phyloP scores from a whole-genome alignment of 176 grass and related monocot species.

The Ensete ventricosum region DNA sequence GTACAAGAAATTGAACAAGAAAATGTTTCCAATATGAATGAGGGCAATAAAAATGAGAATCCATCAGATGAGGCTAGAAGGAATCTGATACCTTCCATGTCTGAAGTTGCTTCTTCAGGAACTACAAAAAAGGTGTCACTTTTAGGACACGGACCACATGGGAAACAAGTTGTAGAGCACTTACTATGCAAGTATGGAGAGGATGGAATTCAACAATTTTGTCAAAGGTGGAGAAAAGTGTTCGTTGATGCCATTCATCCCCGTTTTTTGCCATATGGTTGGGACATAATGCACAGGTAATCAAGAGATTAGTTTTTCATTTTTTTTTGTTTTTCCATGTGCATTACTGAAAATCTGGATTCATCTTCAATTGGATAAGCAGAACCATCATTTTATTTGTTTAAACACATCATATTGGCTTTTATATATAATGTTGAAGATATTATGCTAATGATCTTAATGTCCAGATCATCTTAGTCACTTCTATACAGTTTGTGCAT shows the following conservation, averaged over 20 bases:
- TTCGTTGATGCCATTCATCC: slow-evolving; percentile 78
- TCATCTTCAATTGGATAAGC: too few species aligned
- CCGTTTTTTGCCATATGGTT: slow-evolving; percentile 67
- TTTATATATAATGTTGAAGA: too few species aligned
- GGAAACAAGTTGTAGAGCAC: slow-evolving; percentile 79
- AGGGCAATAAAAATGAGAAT: slow-evolving; percentile 23
- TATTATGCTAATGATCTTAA: too few species aligned
- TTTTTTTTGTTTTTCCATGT: not conserved
- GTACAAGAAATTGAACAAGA: slow-evolving; percentile 5
- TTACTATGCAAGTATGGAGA: slow-evolving; percentile 50
- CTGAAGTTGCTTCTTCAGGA: slow-evolving; percentile 27
- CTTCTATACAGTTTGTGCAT: too few species aligned
- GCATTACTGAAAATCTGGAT: not conserved
- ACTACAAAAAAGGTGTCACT: slow-evolving; percentile 54
- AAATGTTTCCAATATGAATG: slow-evolving; percentile 12
- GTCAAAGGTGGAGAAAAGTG: slow-evolving; percentile 81
- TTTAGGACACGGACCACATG: slow-evolving; percentile 76
- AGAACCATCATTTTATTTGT: too few species aligned
- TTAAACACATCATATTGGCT: too few species aligned
- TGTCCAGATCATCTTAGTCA: too few species aligned
- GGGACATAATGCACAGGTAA: slow-evolving; percentile 92
- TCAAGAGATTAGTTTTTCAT: not conserved
- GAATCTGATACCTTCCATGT: slow-evolving; percentile 1
- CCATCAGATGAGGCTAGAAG: slow-evolving; percentile 16
- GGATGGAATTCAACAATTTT: slow-evolving; percentile 57